Percentiles rank a stretch among this genome's conserved stretches.
phyloP scores from a whole-genome alignment of 1,284 basidiomycete genomes.

The Cutaneotrichosporon cavernicola region DNA sequence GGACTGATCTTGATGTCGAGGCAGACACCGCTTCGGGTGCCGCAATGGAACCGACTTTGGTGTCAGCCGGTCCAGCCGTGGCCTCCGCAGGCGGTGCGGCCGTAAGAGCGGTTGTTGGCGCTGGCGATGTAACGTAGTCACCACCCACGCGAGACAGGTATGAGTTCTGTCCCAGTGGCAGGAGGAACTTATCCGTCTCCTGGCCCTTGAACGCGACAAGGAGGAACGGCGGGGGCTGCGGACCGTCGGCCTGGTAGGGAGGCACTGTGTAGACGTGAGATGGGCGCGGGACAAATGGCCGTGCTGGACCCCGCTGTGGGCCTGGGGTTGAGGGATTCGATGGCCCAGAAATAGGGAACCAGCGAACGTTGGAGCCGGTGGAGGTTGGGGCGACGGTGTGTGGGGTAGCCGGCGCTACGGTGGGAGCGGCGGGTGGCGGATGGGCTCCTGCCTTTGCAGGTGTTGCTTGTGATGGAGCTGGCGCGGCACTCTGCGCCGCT shows the following conservation, averaged over 20 bases:
- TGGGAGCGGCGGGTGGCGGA: too few relatives aligned
- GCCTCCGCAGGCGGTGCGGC: not conserved
- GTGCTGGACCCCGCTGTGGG: not conserved
- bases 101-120: constrained; percentile 14
- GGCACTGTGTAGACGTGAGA: constrained; percentile 9
- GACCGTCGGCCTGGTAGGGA: constrained; percentile 27
- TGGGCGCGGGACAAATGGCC: not conserved
- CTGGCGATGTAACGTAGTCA: constrained; percentile 35
- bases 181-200: constrained; percentile 45
- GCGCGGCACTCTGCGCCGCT: too few relatives aligned
- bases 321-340: not conserved
- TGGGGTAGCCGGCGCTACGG: not conserved
- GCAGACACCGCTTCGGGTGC: not conserved
- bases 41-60: not conserved
- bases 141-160: constrained; percentile 45
- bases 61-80: not conserved
- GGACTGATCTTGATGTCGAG: not conserved
- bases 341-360: not conserved
- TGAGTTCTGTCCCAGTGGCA: constrained; percentile 41
- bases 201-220: constrained; percentile 47
- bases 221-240: constrained; percentile 44
- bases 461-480: too few relatives aligned
- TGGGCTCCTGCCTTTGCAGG: too few relatives aligned
- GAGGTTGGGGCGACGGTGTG: not conserved
- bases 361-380: not conserved